Base-by-base conservation (phyloP, 106 monocot genomes). In the Apostasia ramifera region DNA sequence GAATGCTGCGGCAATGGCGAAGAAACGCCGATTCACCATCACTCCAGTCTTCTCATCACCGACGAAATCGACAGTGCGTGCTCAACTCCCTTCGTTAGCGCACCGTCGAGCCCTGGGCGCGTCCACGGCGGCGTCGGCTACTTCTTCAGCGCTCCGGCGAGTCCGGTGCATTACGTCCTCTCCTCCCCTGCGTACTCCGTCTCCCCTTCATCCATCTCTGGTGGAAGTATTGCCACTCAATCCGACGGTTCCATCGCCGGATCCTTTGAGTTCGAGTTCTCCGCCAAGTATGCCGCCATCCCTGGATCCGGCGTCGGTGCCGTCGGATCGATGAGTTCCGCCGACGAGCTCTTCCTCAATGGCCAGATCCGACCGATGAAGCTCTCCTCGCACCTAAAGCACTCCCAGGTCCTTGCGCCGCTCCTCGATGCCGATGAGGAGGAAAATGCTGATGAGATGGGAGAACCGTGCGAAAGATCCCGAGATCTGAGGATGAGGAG, bases 331-430 rank as follows among this genome's bases (percentile, higher is more conserved):
- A 88, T 88, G 88, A 83, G 52, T 61, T 83, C 92, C 46, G 92
- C 93, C 40, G 93, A 93, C 55, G 93, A 93, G 80, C 71, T 93
- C 38, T 93, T 93, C 75, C 68, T 81, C 67, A 86, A 88, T 51
- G 92, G 92, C 61, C 81, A 81, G 81, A 93, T 93, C 79, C 85
- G 92, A 6, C 88, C 88, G 38, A 78, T 90, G 84, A 81, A 79
- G 54, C 85, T 87, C 61, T 77, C 79, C 10, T 78, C 83, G 12
- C 90, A 82, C 61, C 78, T 81, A 5, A 81, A 83, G 65, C 79
- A 74, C 9, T 83, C 83, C 8, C 88, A 81, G 64, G 53, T 60
- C 1, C 85, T 85, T 41, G 45, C 74, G 2, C 85, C 88, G n/a
- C 73, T 83, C 8, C 7, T 79, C 14, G 85, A 88, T 81, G 70